Conservation (phyloP, 306 rosid species). For the Cicer chorassanicum region DNA sequence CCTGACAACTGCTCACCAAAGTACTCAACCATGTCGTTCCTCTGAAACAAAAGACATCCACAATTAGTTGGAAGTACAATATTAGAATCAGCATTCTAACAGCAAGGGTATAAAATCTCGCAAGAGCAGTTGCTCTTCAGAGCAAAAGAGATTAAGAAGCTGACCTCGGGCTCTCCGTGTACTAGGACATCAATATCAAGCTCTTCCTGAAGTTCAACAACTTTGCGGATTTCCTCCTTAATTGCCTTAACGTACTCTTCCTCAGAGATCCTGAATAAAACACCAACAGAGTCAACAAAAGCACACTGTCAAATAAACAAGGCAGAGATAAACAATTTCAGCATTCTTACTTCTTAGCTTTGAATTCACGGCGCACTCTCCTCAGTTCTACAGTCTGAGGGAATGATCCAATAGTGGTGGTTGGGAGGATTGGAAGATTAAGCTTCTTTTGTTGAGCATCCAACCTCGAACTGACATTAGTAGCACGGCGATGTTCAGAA, state of each 20-base stretch:
- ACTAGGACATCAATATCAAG: conserved; percentile 95
- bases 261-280: conserved; percentile 74
- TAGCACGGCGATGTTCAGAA: conserved; percentile 86
- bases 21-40: conserved; percentile 97
- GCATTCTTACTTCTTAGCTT: conserved; percentile 78
- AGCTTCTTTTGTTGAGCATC: conserved; percentile 95
- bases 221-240: conserved; percentile 74
- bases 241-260: conserved; percentile 76
- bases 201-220: conserved; percentile 85
- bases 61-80: conserved; percentile 39
- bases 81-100: conserved; percentile 11
- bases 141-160: conserved; percentile 2
- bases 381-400: conserved; percentile 88
- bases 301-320: conserved; percentile 30
- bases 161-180: conserved; percentile 95
- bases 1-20: conserved; percentile 93
- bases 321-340: conserved; percentile 22
- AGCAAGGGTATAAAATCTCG: conserved; percentile 4
- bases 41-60: conserved; percentile 58
- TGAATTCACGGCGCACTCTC: conserved; percentile 93
- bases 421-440: conserved; percentile 93
- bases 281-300: conserved; percentile 30
- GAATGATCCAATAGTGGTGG: conserved; percentile 95
- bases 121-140: background rate
- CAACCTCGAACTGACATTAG: conserved; percentile 83